Percentiles rank a stretch among this genome's conserved stretches.
These are phyloP conservation scores for Spergularia bocconei DNA, from an alignment of 148 eudicot genomes.

Conservation along the genomic window DNA sequence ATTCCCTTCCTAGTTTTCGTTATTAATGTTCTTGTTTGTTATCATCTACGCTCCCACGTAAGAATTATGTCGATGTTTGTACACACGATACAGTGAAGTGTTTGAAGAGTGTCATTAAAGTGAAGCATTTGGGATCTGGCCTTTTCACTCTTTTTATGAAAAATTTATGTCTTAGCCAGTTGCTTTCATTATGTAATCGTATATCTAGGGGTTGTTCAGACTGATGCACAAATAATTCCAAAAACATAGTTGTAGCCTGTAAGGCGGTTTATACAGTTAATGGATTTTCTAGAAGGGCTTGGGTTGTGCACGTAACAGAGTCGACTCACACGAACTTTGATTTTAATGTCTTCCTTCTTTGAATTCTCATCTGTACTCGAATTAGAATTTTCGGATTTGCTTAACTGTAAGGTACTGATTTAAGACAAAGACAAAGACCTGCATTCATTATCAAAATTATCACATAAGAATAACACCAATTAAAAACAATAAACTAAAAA, in stretches of 20 bases:
- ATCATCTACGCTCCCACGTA: background rate
- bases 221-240: background rate
- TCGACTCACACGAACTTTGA: no score
- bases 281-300: background rate
- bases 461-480: no score
- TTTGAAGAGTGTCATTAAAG: background rate
- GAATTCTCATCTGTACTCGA: no score
- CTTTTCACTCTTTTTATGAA: background rate
- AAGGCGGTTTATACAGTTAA: background rate
- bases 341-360: no score
- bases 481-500: no score
- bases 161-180: background rate
- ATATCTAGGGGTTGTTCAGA: background rate
- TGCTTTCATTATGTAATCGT: background rate
- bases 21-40: background rate
- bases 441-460: no score
- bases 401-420: no score
- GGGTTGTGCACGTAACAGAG: no score
- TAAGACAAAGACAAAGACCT: no score
- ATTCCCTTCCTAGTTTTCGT: no score
- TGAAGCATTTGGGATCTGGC: background rate
- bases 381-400: no score
- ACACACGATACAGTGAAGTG: background rate
- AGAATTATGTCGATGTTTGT: background rate
- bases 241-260: no score